Conservation (phyloP, 2,329 filamentous ascomycete genomes). For the Penicillium italicum region DNA sequence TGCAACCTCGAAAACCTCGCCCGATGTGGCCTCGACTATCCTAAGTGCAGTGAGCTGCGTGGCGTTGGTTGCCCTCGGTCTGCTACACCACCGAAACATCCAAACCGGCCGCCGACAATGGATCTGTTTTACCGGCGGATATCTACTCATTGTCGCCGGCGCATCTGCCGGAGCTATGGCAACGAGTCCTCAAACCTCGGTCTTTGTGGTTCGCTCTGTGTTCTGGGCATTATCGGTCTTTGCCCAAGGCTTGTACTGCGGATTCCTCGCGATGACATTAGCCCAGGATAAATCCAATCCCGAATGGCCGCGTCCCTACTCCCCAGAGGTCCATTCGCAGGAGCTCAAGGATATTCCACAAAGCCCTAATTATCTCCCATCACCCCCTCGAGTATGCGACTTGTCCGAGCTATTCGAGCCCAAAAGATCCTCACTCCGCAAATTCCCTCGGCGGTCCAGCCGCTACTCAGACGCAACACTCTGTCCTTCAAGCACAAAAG, state of each 20-base stretch:
- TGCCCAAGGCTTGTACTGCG: conserved; percentile 30
- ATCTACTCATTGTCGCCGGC: conserved; percentile 26
- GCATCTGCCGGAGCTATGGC: conserved; percentile 30
- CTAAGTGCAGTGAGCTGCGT: conserved; percentile 29
- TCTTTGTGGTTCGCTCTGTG: conserved; percentile 38
- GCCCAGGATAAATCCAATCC: conserved; percentile 6
- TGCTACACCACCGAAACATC: conserved; percentile 19
- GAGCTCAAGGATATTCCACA: conserved; percentile 24
- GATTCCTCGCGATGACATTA: conserved; percentile 25
- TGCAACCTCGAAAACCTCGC: conserved; percentile 20
- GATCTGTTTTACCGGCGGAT: conserved; percentile 19
- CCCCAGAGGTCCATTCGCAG: conserved; percentile 23
- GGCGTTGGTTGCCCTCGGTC: conserved; percentile 19
- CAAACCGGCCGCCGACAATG: conserved; percentile 11
- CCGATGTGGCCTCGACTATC: conserved; percentile 24
- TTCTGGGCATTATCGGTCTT: conserved; percentile 35
- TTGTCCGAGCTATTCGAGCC: conserved; percentile 21
- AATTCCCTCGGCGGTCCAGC: conserved; percentile 27
- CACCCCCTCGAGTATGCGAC: conserved; percentile 13
- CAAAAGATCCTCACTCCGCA: conserved; percentile 24
- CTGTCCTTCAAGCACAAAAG: conserved; percentile 22
- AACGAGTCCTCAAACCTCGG: conserved; percentile 13
- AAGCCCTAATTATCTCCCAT: conserved; percentile 10
- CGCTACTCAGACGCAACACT: conserved; percentile 34
- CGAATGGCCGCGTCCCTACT: conserved; percentile 23